Evolutionary conservation across 768 basidiomycete genomes (phyloP).

Genomic region (Tulasnella sp.): DNA sequence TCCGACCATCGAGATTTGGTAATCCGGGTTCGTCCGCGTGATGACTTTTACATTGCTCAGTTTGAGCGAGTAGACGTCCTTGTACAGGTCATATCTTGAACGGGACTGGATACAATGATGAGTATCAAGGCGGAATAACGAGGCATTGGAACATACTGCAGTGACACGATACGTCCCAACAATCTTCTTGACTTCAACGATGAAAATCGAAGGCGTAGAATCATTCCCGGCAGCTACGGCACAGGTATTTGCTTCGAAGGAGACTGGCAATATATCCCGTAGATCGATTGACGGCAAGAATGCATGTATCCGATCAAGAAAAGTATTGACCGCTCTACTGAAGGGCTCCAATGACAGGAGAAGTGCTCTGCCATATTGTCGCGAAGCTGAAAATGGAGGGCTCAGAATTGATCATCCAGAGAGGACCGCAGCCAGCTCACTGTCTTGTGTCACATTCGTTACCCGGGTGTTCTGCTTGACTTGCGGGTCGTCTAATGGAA

Average conservation of each 20-base stretch:
- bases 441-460: conserved; percentile 8
- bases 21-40: conserved; percentile 66
- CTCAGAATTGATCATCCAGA: not conserved
- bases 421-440: not conserved
- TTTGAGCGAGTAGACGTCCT: conserved; percentile 60
- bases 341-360: conserved; percentile 4
- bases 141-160: conserved; percentile 38
- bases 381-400: not conserved
- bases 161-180: conserved; percentile 73
- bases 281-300: conserved; percentile 65
- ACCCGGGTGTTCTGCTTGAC: conserved; percentile 16
- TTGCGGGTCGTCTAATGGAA: not conserved
- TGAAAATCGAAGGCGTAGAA: conserved; percentile 71
- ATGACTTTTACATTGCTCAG: conserved; percentile 55
- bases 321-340: not conserved
- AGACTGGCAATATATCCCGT: conserved; percentile 77
- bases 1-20: conserved; percentile 50
- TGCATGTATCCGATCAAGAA: conserved; percentile 37
- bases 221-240: conserved; percentile 77
- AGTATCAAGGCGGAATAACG: not conserved
- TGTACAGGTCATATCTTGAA: conserved; percentile 74
- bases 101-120: conserved; percentile 50
- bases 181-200: conserved; percentile 68
- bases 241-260: conserved; percentile 65
- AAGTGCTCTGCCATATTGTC: not conserved